These are phyloP conservation scores for Talaromyces piceae DNA, from an alignment of 2,329 filamentous ascomycete species.

Conservation along the genomic window DNA sequence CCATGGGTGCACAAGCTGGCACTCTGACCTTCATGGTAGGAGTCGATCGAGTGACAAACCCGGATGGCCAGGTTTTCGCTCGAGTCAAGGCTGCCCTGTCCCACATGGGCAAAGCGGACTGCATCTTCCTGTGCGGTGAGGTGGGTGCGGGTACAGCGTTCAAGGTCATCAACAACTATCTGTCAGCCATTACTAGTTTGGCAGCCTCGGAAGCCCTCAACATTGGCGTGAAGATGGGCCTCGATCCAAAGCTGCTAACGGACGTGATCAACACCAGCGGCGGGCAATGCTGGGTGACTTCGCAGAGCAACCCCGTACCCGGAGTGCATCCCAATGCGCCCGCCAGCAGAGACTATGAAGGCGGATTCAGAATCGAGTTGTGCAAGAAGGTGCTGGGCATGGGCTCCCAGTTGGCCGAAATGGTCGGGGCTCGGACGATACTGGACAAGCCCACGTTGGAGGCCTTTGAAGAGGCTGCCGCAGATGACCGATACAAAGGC, in stretches of 20 bases:
- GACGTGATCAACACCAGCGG: slow-evolving; percentile 20
- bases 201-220: slow-evolving; percentile 22
- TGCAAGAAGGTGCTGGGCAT: slow-evolving; percentile 52
- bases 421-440: slow-evolving; percentile 43
- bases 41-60: slow-evolving; percentile 28
- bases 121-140: slow-evolving; percentile 25
- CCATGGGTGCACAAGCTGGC: slow-evolving; percentile 42
- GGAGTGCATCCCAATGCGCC: slow-evolving; percentile 37
- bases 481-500: slow-evolving; percentile 43
- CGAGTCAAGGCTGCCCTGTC: slow-evolving; percentile 31
- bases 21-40: slow-evolving; percentile 53
- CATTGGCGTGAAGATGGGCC: slow-evolving; percentile 20
- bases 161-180: slow-evolving; percentile 26
- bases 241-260: slow-evolving; percentile 20
- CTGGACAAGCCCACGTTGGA: slow-evolving; percentile 43
- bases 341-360: slow-evolving; percentile 31
- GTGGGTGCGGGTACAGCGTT: slow-evolving; percentile 22
- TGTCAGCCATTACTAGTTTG: slow-evolving; percentile 19
- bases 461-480: slow-evolving; percentile 46
- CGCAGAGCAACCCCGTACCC: slow-evolving; percentile 22
- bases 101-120: slow-evolving; percentile 42
- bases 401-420: slow-evolving; percentile 46
- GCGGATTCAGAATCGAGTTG: slow-evolving; percentile 46
- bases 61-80: slow-evolving; percentile 33
- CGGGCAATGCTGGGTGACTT: slow-evolving; percentile 22